Percentiles rank a stretch among this genome's conserved stretches.
These are phyloP conservation scores for Pseudocercospora macadamiae DNA, from an alignment of 2,329 filamentous ascomycete genomes.

Conservation along the genomic window DNA sequence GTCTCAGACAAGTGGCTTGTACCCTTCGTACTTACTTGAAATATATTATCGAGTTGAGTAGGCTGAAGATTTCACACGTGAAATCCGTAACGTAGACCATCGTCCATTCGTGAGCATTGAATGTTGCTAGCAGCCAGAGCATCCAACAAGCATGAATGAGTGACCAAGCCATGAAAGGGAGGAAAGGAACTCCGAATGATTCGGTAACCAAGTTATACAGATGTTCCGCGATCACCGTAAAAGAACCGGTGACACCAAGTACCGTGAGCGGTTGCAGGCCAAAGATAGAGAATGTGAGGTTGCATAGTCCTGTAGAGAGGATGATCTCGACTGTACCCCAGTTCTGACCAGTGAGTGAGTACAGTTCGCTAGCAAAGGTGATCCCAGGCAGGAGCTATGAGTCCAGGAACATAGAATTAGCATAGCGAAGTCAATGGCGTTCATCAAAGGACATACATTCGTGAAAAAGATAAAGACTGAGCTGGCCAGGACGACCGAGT, in stretches of 20 bases:
- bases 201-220: constrained; percentile 62
- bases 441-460: constrained; percentile 42
- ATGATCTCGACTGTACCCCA: constrained; percentile 71
- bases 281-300: constrained; percentile 63
- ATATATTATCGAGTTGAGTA: constrained; percentile 69
- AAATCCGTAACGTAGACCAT: constrained; percentile 72
- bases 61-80: constrained; percentile 67
- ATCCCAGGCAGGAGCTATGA: constrained; percentile 62
- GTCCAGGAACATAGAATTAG: background rate
- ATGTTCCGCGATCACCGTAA: constrained; percentile 68
- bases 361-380: constrained; percentile 68
- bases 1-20: too few relatives aligned
- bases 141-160: constrained; percentile 69
- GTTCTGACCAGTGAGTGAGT: constrained; percentile 62
- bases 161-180: constrained; percentile 70
- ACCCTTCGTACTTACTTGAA: too few relatives aligned
- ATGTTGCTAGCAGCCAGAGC: constrained; percentile 64
- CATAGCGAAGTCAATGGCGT: background rate
- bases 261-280: constrained; percentile 68
- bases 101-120: constrained; percentile 71
- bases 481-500: constrained; percentile 65
- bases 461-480: constrained; percentile 70
- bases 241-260: constrained; percentile 67
- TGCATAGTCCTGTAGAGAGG: constrained; percentile 66
- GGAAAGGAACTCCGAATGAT: constrained; percentile 62